Percentiles rank a stretch among this genome's conserved stretches.
Evolutionary conservation across 1,139 yeast species (phyloP).

Genomic region (Saccharomyces hybrid): DNA sequence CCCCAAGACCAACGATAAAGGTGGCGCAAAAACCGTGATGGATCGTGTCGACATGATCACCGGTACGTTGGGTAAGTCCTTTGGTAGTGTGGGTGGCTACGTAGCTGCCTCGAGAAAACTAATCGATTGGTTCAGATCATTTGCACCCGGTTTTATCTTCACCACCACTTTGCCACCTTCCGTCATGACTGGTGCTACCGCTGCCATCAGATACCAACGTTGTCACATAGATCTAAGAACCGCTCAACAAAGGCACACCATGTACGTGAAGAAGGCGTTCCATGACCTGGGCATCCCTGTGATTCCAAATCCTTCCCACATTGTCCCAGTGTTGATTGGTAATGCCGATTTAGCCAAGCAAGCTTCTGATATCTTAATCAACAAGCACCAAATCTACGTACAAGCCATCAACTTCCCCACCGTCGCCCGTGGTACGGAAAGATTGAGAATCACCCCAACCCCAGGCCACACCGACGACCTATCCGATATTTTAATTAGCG

Average conservation of each 20-base stretch:
- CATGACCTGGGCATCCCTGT: slow-evolving; percentile 79
- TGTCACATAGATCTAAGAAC: slow-evolving; percentile 69
- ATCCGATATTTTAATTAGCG: slow-evolving; percentile 65
- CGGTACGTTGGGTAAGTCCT: slow-evolving; percentile 95
- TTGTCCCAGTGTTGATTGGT: slow-evolving; percentile 90
- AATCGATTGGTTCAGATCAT: slow-evolving; percentile 93
- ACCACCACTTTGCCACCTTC: slow-evolving; percentile 96
- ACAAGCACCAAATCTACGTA: slow-evolving; percentile 81
- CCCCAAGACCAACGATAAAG: slow-evolving; percentile 25
- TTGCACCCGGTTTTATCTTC: slow-evolving; percentile 95
- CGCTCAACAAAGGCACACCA: slow-evolving; percentile 76
- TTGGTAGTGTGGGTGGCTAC: slow-evolving; percentile 96
- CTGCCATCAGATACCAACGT: slow-evolving; percentile 82
- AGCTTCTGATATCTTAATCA: slow-evolving; percentile 82
- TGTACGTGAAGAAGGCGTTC: slow-evolving; percentile 71
- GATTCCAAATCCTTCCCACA: slow-evolving; percentile 94
- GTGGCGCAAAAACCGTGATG: slow-evolving; percentile 50
- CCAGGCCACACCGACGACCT: slow-evolving; percentile 86
- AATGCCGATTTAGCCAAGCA: slow-evolving; percentile 86
- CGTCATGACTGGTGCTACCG: slow-evolving; percentile 91
- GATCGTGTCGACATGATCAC: slow-evolving; percentile 92
- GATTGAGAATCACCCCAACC: slow-evolving; percentile 94
- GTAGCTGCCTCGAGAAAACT: slow-evolving; percentile 79
- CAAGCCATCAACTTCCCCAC: slow-evolving; percentile 99
- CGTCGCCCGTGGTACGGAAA: slow-evolving; percentile 90